Base-by-base conservation (phyloP, 768 basidiomycete species). In the Termitomyces bulborhizus region DNA sequence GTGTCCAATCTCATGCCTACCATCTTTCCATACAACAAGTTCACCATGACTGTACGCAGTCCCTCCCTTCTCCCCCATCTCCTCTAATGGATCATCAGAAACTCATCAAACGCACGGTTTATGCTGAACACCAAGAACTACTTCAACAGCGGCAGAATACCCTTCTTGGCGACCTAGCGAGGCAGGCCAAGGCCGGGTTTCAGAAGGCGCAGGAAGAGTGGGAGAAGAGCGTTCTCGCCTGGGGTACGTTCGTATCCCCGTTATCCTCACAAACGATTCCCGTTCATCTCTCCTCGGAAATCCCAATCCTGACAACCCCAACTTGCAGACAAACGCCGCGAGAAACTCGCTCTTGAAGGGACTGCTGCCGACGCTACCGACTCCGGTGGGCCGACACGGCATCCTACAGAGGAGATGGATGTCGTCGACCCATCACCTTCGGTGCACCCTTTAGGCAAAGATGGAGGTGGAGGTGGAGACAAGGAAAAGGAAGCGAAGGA, bases 1-100 rank as follows among this genome's bases (percentile, higher is more conserved):
- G 21, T 47, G 21, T 21, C 46, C 72, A 86, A 83, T 62, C 75
- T 88, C 18, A 88, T 98, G 83, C 92, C 95, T 0, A 76, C 71
- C 24, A 68, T 96, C 39, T 93, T 98, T 63, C 93, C 93, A 0
- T 98, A 98, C 66, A 99, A 99, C 73, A 85, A 87, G 60, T 99
- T 90, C 67, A 96, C 92, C 0, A 93, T 98, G 86, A 88, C 80
- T 49, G 87, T 90, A 53, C 50, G 86, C 76, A 37, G 11, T 3
- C 46, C 21, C 18, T 36, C 31, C 8, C 31, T 32, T 32, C 29
- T 32, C 46, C 3, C 31, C 8, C 16, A 1, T 34, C 24, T 31
- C 53, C 11, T 18, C 18, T 12, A 15, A 1, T 6, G 7, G 16
- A 11, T 1, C 3, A 9, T 6, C 66, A 95, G 89, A 98, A 97